phyloP scores from a whole-genome alignment of 2,329 filamentous ascomycete genomes.

The Elsinoe necatrix region DNA sequence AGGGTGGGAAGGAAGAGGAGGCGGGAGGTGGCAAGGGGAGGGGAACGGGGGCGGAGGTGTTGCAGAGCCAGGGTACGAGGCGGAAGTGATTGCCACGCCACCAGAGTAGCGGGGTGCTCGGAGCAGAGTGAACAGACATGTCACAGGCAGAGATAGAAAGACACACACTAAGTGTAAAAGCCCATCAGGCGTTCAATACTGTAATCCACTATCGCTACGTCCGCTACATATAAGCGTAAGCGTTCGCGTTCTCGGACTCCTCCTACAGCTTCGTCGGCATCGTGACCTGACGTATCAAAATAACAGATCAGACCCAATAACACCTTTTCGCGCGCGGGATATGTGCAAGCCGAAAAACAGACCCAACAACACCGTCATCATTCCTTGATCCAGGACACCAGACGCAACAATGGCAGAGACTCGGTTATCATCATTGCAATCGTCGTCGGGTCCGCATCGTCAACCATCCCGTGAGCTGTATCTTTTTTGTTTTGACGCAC shows the following conservation, averaged over 20 bases:
- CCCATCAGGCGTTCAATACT: constrained; percentile 2
- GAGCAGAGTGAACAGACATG: not conserved
- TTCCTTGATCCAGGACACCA: not conserved
- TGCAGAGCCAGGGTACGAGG: not conserved
- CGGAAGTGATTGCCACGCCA: not conserved
- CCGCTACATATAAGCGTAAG: constrained; percentile 6
- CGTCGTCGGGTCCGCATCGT: not conserved
- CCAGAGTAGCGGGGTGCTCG: not conserved
- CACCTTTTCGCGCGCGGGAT: constrained; percentile 2
- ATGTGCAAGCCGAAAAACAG: not conserved
- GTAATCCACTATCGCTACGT: constrained; percentile 3
- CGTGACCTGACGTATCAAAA: not conserved
- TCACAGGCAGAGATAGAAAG: not conserved
- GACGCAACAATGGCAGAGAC: not conserved
- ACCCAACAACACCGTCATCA: not conserved
- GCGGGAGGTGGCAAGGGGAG: not conserved
- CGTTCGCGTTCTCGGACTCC: not conserved
- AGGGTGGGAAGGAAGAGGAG: not conserved
- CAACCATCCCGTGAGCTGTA: constrained; percentile 1
- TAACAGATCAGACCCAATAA: constrained; percentile 5
- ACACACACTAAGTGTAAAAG: not conserved
- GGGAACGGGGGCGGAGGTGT: not conserved
- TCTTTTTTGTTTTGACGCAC: constrained; percentile 2
- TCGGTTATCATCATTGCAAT: not conserved
- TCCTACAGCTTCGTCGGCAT: not conserved